Conservation (phyloP, 495 filamentous ascomycete genomes). For the Corynascus novoguineensis region DNA sequence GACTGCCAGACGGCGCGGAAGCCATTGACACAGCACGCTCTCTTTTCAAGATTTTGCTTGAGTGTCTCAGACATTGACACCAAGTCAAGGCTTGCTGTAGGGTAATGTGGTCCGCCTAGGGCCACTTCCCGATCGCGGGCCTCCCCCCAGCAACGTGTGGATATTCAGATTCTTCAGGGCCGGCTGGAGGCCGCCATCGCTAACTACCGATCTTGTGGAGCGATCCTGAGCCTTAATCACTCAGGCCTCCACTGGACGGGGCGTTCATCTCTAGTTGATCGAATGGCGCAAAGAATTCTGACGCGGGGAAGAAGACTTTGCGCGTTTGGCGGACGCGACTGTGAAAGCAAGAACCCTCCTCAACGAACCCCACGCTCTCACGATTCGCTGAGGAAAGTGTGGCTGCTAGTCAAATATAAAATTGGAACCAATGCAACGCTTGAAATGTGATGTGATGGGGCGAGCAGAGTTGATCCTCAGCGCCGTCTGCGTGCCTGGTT, state of each 20-base stretch:
- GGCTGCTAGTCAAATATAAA: not conserved
- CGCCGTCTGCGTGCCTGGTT: conserved; percentile 8
- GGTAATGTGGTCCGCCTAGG: too few relatives aligned
- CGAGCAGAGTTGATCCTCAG: conserved; percentile 7
- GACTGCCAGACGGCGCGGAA: too few relatives aligned
- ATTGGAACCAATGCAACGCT: conserved; percentile 16
- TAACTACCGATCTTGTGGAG: not conserved
- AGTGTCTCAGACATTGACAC: too few relatives aligned
- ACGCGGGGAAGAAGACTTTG: not conserved
- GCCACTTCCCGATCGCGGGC: not conserved
- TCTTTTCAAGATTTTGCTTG: too few relatives aligned
- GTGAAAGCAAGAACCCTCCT: not conserved
- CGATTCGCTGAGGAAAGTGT: not conserved
- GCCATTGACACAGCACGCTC: too few relatives aligned
- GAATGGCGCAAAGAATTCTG: not conserved
- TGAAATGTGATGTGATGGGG: conserved; percentile 16
- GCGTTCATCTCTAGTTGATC: not conserved
- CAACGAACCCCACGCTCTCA: conserved; percentile 2
- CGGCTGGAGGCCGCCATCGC: not conserved
- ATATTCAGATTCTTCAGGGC: not conserved
- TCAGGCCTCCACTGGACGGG: not conserved
- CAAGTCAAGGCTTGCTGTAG: too few relatives aligned
- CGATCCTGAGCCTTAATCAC: too few relatives aligned
- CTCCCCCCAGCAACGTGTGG: conserved; percentile 4
- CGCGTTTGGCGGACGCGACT: not conserved